Evolutionary conservation across 2,329 filamentous ascomycete species (phyloP), one percentile per base, ranked within the genome.

Genomic region (Geosmithia flava): DNA sequence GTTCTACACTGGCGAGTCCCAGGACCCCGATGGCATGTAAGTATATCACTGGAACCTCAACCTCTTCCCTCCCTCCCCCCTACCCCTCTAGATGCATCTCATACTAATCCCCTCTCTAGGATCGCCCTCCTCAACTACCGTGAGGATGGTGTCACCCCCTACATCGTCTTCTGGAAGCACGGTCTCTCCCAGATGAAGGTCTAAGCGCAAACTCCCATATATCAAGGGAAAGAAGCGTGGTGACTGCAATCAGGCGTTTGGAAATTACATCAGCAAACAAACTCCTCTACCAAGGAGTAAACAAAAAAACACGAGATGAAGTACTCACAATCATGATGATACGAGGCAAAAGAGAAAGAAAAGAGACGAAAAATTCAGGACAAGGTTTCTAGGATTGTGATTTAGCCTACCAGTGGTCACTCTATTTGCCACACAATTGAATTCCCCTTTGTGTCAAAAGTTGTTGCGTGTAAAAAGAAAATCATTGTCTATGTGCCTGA

Each of bases 121-220:
- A 76, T 95, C 60, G 76, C 90, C 56, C 86, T 96, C 57, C 85
- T 96, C 65, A 94, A 96, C 80, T 98, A 95, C 81, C 91, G 93
- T 61, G 90, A 95, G 68, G 93, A 97, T 61, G 93, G 93, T 68
- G 68, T 84, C 58, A 97, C 91, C 49, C 93, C 93, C 52, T 98
- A 78, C 66, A 76, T 95, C 60, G 85, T 81, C 57, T 72, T 94
- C 74, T 97, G 90, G 91, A 96, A 97, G 81, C 85, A 96, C 73
- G 93, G 91, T 63, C 71, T 97, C 55, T 75, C 72, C 59, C 83
- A 85, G 74, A 81, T 81, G 76, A 97, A 98, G 87, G 89, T 97
- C 59, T 98, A 91, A 76, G 56, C 20, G n/a, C 19, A 42, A 39
- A 10, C n/a, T 7, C n/a, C 7, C 7, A 19, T 3, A 40, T 40